Evolutionary conservation across 2,329 filamentous ascomycete species (phyloP).

Genomic region (Allantophomopsis cytisporea): DNA sequence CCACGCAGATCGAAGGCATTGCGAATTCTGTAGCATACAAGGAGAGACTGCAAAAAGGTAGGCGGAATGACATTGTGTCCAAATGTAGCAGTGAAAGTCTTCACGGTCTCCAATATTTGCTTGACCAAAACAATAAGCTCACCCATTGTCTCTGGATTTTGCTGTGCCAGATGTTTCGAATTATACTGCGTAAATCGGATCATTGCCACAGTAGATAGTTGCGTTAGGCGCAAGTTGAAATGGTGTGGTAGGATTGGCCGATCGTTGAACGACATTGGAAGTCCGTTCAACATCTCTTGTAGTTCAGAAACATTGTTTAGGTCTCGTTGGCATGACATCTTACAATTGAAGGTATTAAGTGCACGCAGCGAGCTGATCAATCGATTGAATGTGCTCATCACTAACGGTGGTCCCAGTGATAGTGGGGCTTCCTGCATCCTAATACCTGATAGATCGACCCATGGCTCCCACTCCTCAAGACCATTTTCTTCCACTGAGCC

Average conservation of each 20-base stretch:
- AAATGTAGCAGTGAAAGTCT: neutral
- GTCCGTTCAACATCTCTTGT: conserved; percentile 2
- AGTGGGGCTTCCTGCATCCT: conserved; percentile 10
- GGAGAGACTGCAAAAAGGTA: neutral
- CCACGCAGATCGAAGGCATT: neutral
- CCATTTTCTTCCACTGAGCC: conserved; percentile 47
- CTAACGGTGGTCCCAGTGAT: conserved; percentile 16
- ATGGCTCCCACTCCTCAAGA: conserved; percentile 63
- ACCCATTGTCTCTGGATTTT: neutral
- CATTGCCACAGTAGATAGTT: conserved; percentile 14
- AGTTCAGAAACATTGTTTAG: conserved; percentile 11
- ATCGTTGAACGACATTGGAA: conserved; percentile 6
- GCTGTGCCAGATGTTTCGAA: neutral
- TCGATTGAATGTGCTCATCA: conserved; percentile 19
- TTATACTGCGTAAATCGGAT: conserved; percentile 11
- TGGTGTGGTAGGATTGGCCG: conserved; percentile 16
- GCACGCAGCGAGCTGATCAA: conserved; percentile 17
- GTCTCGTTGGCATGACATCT: conserved; percentile 5
- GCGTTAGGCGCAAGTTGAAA: conserved; percentile 15
- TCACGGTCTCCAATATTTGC: neutral
- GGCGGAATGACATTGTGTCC: neutral
- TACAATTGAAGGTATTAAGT: conserved; percentile 13
- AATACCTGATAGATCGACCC: conserved; percentile 36
- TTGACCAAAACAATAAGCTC: neutral
- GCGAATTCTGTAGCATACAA: neutral